Percentiles rank a stretch among this genome's conserved stretches.
These are phyloP conservation scores for Claviceps lovelessii DNA, from an alignment of 2,329 filamentous ascomycete genomes.

Conservation along the genomic window DNA sequence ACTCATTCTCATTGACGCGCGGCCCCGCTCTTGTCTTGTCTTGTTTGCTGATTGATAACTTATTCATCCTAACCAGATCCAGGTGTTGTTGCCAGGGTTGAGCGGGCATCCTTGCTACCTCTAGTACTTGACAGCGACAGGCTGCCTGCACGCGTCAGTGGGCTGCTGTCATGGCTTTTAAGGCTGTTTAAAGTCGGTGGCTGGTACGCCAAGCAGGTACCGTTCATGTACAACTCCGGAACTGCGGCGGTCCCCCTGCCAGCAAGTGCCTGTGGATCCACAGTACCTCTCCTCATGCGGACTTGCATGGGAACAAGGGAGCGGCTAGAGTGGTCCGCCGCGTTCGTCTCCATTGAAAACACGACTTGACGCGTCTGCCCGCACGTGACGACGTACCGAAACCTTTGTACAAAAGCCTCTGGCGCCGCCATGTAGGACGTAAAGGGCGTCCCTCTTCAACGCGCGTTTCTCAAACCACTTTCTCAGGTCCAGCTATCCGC, in stretches of 20 bases:
- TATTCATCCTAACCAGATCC: too few relatives aligned
- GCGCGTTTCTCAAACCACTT: conserved; percentile 13
- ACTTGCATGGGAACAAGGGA: neutral
- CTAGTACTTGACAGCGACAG: conserved; percentile 11
- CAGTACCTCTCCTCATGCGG: conserved; percentile 1
- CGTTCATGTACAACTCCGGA: conserved; percentile 3
- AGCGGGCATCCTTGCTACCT: too few relatives aligned
- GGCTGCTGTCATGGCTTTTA: neutral
- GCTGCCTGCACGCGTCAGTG: conserved; percentile 10
- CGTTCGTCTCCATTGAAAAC: conserved; percentile 10
- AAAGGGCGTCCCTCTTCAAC: conserved; percentile 14
- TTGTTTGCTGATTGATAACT: conserved; percentile 21
- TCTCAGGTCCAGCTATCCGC: conserved; percentile 10
- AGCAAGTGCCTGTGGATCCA: neutral
- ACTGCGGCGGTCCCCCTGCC: neutral
- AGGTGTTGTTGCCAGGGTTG: too few relatives aligned
- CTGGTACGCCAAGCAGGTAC: conserved; percentile 5
- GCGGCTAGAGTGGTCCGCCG: conserved; percentile 13
- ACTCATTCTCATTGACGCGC: neutral
- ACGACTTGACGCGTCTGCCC: conserved; percentile 20
- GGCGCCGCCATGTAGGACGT: conserved; percentile 13
- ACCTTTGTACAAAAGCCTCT: conserved; percentile 24
- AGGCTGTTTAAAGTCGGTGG: conserved; percentile 4
- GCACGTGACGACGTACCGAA: conserved; percentile 24
- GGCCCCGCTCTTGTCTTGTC: neutral